Base-by-base conservation (phyloP, 257 asterid genomes). In the Solanum chilense region DNA sequence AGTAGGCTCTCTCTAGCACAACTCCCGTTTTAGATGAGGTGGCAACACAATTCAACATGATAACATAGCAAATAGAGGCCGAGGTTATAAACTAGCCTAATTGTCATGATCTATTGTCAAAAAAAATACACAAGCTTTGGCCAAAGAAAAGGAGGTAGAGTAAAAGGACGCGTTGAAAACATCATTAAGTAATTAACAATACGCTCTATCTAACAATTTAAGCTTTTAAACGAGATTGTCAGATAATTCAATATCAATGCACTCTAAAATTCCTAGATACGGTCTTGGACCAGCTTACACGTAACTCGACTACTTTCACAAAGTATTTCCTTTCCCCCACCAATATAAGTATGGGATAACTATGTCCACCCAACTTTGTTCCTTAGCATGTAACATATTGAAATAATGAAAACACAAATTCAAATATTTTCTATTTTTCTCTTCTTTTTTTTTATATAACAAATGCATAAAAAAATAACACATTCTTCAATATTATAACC, bases 201-300 rank as follows among this genome's bases (percentile, higher is more conserved):
- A 3, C 7, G 5, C 8, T 77, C 1, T 25, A 3, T 25, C 41
- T 14, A 77, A 44, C 37, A 45, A 77, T 77, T 77, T 77, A 78
- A 15, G 2, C 41, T 42, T 77, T 1, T 16, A 44, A 4, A 42
- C 4, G 9, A 44, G 39, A 14, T 5, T 2, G 0, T 27, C 0
- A 45, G 9, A 78, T 2, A 25, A 25, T 42, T 76, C 1, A 29
- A 69, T 29, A 69, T 29, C 5, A 66, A 66, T 66, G 37, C 5
- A 15, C 35, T 12, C 0, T 13, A 66, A 27, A 66, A 25, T 71
- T 71, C 45, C 25, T 7, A 71, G 5, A 18, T 69, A 29, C 7
- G 7, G 23, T 29, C 3, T 15, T 69, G 12, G 41, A 6, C 23
- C 39, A 69, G 3, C 12, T 29, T 69, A 15, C 3, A 6, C 41